Evolutionary conservation across 768 basidiomycete species (phyloP), one percentile per base, ranked within the genome.

Genomic region (Podaxis pistillaris): DNA sequence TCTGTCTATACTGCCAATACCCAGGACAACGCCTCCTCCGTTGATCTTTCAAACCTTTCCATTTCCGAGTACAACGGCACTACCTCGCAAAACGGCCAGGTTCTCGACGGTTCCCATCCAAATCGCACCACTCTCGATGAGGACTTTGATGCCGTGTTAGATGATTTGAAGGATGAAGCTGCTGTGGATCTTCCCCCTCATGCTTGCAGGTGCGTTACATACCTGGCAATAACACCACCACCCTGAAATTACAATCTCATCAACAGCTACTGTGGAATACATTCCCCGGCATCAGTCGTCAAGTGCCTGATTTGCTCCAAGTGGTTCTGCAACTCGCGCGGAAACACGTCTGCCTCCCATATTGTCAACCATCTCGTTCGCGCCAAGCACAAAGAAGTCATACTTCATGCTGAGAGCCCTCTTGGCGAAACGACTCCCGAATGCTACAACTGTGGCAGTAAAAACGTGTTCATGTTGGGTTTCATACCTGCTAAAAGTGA

Each of bases 401-500:
- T 96, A 64, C 78, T 99, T 33, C 97, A 99, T 71, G 90, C 92
- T 56, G 96, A 98, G 69, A 91, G 91, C 63, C 94, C 96, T 1
- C 81, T 99, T 2, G 97, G 97, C 1, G 97, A 98, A 76, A 98
- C 97, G 1, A 92, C 93, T 0, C 97, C 97, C 0, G 97, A 99
- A 78, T 99, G 97, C 74, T 99, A 99, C 81, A 96, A 95, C 70
- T 99, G 97, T 71, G 97, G 97, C 15, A 96, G 93, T 80, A 98
- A 97, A 78, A 99, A 99, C 71, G 97, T 98, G 12, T 99, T 99
- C 72, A 95, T 98, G 92, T 85, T 99, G 17, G 97, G 97, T 3
- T 99, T 99, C 70, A 99, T 99, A 69, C 97, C 97, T 2, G 97
- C 97, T 19, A 99, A 99, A 79, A 94, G 93, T 71, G 97, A 99